Evolutionary conservation across 768 basidiomycete species (phyloP), one percentile per base, ranked within the genome.

Genomic region (Chlorophyllum brunneum): DNA sequence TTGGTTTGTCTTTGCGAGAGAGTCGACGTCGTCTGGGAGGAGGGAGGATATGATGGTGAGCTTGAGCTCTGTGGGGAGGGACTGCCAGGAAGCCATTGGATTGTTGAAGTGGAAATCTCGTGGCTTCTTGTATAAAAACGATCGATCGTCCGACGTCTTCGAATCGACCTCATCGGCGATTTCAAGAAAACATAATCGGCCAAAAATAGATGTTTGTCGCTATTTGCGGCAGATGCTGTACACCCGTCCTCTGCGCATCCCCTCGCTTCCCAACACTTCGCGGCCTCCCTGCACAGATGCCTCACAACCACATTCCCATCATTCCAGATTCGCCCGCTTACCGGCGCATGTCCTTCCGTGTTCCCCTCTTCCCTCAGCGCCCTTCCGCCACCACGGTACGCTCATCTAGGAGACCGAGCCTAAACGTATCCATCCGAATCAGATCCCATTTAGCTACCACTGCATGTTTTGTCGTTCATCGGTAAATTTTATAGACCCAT

Each of bases 11-110:
- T 63, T 59, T 15, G 86, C 70, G 55, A 87, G 71, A 0, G 75
- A 62, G 20, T 71, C 66, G 29, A 79, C 65, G 52, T 80, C 78
- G 55, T 61, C 51, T 18, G 63, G 57, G 40, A 72, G 73, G 56
- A 87, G 76, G 53, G 66, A 62, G 38, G 72, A 76, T 40, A 84
- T 66, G 63, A 89, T 59, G 23, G 77, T 69, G 58, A 84, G 73
- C 67, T 80, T 81, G 65, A 89, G 80, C 57, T 89, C 87, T 0
- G 71, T 70, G 39, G 87, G 87, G 57, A 89, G 82, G 20, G 64
- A 44, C 55, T 72, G 60, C 86, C 86, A 88, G 58, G 69, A 59
- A 48, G 55, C 24, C 55, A 58, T 56, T 58, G 56, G 51, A 54
- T 38, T 52, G 44, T 55, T 55, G 40, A 48, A 51, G 13, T 11